Percentiles rank a stretch among this genome's conserved stretches.
phyloP scores from a whole-genome alignment of 2,329 filamentous ascomycete species.

The Tolypocladium pustulatum region DNA sequence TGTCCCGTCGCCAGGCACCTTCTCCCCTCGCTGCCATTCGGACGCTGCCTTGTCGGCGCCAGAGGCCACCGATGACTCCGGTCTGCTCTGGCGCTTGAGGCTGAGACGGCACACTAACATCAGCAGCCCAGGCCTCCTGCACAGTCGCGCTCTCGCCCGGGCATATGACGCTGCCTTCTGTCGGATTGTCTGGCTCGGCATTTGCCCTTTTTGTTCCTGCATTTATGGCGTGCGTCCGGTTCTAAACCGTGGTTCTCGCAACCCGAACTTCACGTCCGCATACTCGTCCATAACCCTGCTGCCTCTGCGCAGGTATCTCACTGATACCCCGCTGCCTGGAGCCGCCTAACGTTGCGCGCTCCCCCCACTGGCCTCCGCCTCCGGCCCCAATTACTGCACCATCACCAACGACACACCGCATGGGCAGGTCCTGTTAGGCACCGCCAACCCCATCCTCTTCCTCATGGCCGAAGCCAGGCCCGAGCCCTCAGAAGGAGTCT shows the following conservation, averaged over 20 bases:
- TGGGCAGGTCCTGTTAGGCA: slow-evolving; percentile 2
- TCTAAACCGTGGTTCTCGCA: background rate
- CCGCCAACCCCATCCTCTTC: slow-evolving; percentile 3
- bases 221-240: slow-evolving; percentile 12
- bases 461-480: slow-evolving; percentile 35
- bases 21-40: too few relatives aligned
- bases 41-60: background rate
- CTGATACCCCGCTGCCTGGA: background rate
- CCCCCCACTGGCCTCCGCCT: slow-evolving; percentile 1
- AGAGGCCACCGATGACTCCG: background rate
- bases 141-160: slow-evolving; percentile 3
- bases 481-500: slow-evolving; percentile 25
- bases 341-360: background rate
- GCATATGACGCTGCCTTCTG: slow-evolving; percentile 4
- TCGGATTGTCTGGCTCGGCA: slow-evolving; percentile 1
- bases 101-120: slow-evolving; percentile 1
- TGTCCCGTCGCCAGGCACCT: background rate
- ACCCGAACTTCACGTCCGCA: background rate
- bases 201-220: slow-evolving; percentile 12
- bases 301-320: background rate
- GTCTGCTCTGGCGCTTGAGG: background rate
- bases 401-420: slow-evolving; percentile 1
- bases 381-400: background rate
- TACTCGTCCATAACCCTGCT: background rate
- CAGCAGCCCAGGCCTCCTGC: slow-evolving; percentile 7